Base-by-base conservation (phyloP, 2,329 filamentous ascomycete species). In the Fusarium sp. region DNA sequence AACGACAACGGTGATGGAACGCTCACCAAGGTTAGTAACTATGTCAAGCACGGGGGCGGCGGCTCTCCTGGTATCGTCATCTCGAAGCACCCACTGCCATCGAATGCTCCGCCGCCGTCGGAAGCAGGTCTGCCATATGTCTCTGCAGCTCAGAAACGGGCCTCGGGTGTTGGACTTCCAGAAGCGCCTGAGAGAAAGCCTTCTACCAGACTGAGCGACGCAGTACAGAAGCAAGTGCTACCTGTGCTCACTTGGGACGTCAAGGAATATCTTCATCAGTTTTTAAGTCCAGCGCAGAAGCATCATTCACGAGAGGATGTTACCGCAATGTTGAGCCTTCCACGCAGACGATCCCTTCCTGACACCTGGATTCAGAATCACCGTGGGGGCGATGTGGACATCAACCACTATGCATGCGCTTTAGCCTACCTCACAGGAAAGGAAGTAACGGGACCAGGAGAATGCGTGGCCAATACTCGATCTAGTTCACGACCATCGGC, bases 1-100 rank as follows among this genome's bases (percentile, higher is more conserved):
- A 84, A 85, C 31, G 84, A 85, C 61, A 85, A 85, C 31, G 73
- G 75, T 4, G 84, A 85, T 11, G 84, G 84, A 4, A 85, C 83
- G 0, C 59, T 85, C 11, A 78, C 81, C 17, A 67, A 78, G 11
- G 44, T 83, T 4, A 74, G 74, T 11, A 64, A 5, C 11, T 81
- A 81, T 60, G 70, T 64, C 24, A 80, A 75, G 40, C 29, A 42
- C 17, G 55, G 35, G 0, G 36, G 65, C n/a, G 71, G 72, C 16
- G 40, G 64, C 8, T 76, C 77, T 2, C 79, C 81, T 10, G 79
- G 67, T 8, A 76, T 82, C 5, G 63, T 82, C 11, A 57, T 81
- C 2, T 81, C 80, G 3, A 74, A 64, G n/a, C 70, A 74, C 3
- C 75, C 75, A 20, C 67, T 78, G 5, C 66, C 78, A 2, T 36